Conservation (phyloP, 2,329 filamentous ascomycete genomes). For the Aspergillus floridensis region DNA sequence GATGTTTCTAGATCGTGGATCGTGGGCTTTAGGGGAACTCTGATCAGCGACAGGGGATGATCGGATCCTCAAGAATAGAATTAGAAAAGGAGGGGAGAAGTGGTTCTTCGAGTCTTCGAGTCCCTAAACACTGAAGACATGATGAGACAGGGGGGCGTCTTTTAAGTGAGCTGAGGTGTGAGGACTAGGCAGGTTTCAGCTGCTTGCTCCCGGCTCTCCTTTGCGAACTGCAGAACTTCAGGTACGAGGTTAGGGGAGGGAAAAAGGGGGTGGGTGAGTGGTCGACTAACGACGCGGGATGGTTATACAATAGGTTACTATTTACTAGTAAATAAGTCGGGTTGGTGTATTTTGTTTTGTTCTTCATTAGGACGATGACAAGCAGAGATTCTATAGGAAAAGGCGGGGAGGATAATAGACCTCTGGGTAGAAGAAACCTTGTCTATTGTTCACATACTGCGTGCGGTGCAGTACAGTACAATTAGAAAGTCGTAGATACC, state of each 20-base stretch:
- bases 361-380: no score
- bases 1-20: neutral
- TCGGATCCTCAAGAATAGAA: neutral
- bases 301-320: no score
- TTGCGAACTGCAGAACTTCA: neutral
- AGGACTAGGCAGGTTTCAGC: slow-evolving; percentile 8
- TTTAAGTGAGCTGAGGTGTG: neutral
- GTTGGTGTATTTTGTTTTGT: no score
- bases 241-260: slow-evolving; percentile 5
- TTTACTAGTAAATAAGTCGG: no score
- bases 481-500: no score
- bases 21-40: neutral
- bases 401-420: no score
- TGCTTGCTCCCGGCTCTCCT: neutral
- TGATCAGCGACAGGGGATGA: neutral
- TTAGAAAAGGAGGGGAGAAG: neutral
- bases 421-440: no score
- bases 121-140: neutral
- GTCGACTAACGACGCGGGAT: neutral
- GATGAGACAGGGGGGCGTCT: slow-evolving; percentile 2
- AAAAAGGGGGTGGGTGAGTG: neutral
- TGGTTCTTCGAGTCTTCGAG: no score
- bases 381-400: no score
- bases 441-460: no score
- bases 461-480: no score